A percentile compares a stretch with the other conserved stretches of the same genome.
These are phyloP conservation scores for Plectosphaerella plurivora DNA, from an alignment of 2,329 filamentous ascomycete species.

Conservation along the genomic window DNA sequence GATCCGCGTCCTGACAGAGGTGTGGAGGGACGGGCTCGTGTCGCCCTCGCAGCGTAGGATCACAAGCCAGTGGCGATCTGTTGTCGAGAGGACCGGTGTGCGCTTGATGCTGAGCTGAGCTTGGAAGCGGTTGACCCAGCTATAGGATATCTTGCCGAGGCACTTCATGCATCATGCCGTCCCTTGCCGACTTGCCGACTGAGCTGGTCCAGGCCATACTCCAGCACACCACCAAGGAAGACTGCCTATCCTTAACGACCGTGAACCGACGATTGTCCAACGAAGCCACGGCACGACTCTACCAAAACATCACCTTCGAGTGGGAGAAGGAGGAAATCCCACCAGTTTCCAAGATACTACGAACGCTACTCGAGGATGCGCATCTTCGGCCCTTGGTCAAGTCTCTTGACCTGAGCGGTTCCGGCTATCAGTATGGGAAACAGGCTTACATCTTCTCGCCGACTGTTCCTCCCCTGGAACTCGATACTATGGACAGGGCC, in stretches of 20 bases:
- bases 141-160: too few relatives aligned
- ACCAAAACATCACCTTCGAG: neutral
- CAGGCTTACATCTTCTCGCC: neutral
- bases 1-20: slow-evolving; percentile 13
- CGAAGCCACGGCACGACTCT: neutral
- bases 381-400: neutral
- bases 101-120: slow-evolving; percentile 2
- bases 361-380: neutral
- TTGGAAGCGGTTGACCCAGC: too few relatives aligned
- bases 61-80: slow-evolving; percentile 7
- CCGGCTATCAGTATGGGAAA: neutral
- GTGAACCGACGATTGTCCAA: neutral
- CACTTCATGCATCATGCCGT: neutral
- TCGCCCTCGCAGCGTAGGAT: neutral
- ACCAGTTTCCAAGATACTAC: neutral
- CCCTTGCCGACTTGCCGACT: neutral
- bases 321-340: neutral
- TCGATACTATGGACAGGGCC: neutral
- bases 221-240: neutral
- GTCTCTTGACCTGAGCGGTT: neutral
- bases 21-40: slow-evolving; percentile 11
- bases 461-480: neutral
- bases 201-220: neutral
- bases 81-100: neutral
- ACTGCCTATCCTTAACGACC: neutral